Percentiles rank a stretch among this genome's conserved stretches.
Evolutionary conservation across 1,284 basidiomycete species (phyloP).

Genomic region (Pseudomicrostroma phylloplanum): DNA sequence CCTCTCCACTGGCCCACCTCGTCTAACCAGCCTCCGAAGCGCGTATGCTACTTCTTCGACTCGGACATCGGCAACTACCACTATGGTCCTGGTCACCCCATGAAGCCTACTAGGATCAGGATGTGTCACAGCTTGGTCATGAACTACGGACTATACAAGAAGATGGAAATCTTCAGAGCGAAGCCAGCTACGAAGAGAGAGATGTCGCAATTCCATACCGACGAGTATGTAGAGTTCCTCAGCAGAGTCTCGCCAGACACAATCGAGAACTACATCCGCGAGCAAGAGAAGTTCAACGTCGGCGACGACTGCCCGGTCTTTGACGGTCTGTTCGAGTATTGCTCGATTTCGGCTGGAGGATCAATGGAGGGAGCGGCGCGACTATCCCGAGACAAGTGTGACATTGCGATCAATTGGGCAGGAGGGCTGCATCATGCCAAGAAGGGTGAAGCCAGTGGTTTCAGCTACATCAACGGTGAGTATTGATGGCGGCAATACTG

Average conservation of each 20-base stretch:
- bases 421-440: conserved; percentile 97
- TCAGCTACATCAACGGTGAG: conserved; percentile 91
- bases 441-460: conserved; percentile 95
- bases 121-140: conserved; percentile 99
- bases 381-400: conserved; percentile 91
- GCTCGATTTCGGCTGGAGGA: conserved; percentile 94
- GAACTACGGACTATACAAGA: conserved; percentile 76
- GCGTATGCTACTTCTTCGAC: conserved; percentile 59
- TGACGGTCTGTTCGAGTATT: conserved; percentile 95
- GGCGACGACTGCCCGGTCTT: conserved; percentile 98
- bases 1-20: conserved; percentile 10
- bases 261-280: conserved; percentile 79
- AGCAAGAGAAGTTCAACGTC: conserved; percentile 91
- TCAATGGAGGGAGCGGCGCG: conserved; percentile 99
- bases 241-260: conserved; percentile 76
- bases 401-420: conserved; percentile 98
- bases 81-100: conserved; percentile 82
- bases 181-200: conserved; percentile 98
- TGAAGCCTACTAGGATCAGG: conserved; percentile 64
- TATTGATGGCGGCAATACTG: neutral
- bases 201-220: conserved; percentile 90
- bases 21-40: conserved; percentile 17
- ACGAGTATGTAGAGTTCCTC: conserved; percentile 87
- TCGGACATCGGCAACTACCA: conserved; percentile 97
- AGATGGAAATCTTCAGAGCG: conserved; percentile 61